These are phyloP conservation scores for Suillus plorans DNA, from an alignment of 768 basidiomycete genomes.

Conservation along the genomic window DNA sequence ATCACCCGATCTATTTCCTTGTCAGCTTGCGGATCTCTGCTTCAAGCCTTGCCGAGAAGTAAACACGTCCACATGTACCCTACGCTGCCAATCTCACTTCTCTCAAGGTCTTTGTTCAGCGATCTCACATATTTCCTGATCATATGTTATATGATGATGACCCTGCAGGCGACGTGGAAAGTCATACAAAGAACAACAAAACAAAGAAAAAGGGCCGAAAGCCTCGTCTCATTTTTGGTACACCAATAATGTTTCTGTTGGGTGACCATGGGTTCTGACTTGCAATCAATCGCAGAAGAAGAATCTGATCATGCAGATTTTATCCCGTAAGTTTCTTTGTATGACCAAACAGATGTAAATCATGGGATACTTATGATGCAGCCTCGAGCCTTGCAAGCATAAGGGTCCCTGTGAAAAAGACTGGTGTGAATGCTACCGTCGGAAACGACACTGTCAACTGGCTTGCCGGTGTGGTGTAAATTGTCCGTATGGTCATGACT, in stretches of 20 bases:
- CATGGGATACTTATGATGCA: slow-evolving; percentile 11
- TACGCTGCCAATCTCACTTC: background rate
- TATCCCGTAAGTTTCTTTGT: slow-evolving; percentile 14
- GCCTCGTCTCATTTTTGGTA: slow-evolving; percentile 16
- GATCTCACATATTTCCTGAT: slow-evolving; percentile 19
- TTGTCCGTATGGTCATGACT: slow-evolving; percentile 32
- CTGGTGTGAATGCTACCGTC: slow-evolving; percentile 41
- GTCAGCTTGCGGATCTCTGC: slow-evolving; percentile 48
- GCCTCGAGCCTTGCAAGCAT: slow-evolving; percentile 44
- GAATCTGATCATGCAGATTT: fast-evolving
- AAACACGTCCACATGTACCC: slow-evolving; percentile 2
- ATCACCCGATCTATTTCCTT: slow-evolving; percentile 47
- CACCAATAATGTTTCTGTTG: background rate
- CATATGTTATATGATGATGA: slow-evolving; percentile 17
- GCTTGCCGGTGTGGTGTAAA: slow-evolving; percentile 46
- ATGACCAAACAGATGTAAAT: background rate
- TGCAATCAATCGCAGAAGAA: slow-evolving; percentile 15
- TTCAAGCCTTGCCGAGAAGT: slow-evolving; percentile 50
- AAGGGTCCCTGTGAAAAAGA: slow-evolving; percentile 43
- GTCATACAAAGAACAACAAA: background rate
- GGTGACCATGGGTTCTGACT: background rate
- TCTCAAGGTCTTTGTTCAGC: slow-evolving; percentile 20
- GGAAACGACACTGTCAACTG: slow-evolving; percentile 42
- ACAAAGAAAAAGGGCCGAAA: slow-evolving; percentile 9
- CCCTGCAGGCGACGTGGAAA: slow-evolving; percentile 4